Percentiles rank a stretch among this genome's conserved stretches.
Evolutionary conservation across 805 yeast species (phyloP).

Genomic region (Cyberlindnera misumaiensis): DNA sequence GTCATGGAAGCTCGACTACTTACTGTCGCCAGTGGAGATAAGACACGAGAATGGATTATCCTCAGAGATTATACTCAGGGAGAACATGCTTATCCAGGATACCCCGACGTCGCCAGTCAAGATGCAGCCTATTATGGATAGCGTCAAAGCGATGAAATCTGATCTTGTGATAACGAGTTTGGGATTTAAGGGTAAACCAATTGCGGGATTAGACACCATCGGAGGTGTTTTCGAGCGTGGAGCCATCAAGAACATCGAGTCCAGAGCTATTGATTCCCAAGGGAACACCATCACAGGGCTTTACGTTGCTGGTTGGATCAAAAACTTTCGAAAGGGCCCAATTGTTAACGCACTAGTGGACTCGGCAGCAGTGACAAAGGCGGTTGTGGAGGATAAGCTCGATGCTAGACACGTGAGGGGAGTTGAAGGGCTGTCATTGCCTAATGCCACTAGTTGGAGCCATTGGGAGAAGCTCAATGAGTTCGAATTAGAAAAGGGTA

Average conservation of each 20-base stretch:
- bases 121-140: slow-evolving; percentile 20
- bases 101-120: slow-evolving; percentile 20
- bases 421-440: slow-evolving; percentile 24
- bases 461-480: slow-evolving; percentile 58
- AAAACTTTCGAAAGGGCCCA: slow-evolving; percentile 81
- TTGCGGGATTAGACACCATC: slow-evolving; percentile 43
- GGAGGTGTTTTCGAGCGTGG: slow-evolving; percentile 48
- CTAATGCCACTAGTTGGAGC: slow-evolving; percentile 46
- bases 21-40: slow-evolving; percentile 56
- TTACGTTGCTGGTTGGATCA: slow-evolving; percentile 88
- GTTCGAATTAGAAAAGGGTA: slow-evolving; percentile 47
- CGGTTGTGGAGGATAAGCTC: slow-evolving; percentile 44
- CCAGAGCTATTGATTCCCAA: slow-evolving; percentile 31
- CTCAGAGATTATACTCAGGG: slow-evolving; percentile 39
- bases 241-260: slow-evolving; percentile 38
- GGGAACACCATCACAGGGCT: slow-evolving; percentile 36
- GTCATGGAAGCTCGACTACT: slow-evolving; percentile 63
- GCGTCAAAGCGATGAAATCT: slow-evolving; percentile 29
- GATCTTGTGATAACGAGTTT: slow-evolving; percentile 75
- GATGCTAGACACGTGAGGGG: neutral
- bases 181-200: slow-evolving; percentile 70
- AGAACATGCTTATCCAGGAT: slow-evolving; percentile 38
- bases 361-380: slow-evolving; percentile 67
- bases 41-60: slow-evolving; percentile 26
- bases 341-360: slow-evolving; percentile 88